These are phyloP conservation scores for Macrophomina pseudophaseolina DNA, from an alignment of 2,329 filamentous ascomycete genomes.

Conservation along the genomic window DNA sequence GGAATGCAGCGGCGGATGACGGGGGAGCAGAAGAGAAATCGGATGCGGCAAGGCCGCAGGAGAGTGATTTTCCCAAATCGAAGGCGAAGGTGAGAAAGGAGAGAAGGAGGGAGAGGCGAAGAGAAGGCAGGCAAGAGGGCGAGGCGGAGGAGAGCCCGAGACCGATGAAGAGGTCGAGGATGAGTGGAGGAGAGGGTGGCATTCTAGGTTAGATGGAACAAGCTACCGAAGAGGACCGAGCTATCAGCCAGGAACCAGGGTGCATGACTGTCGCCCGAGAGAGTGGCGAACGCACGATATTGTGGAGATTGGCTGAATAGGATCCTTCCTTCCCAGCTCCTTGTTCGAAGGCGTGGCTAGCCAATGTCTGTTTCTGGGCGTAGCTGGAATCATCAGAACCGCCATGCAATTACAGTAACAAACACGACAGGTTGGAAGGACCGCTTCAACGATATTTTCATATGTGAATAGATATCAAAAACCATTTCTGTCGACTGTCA, in stretches of 20 bases:
- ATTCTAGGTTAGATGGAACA: neutral
- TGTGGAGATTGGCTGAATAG: too few species aligned
- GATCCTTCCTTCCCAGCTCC: too few species aligned
- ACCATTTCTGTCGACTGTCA: too few species aligned
- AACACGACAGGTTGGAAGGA: too few species aligned
- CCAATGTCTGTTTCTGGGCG: too few species aligned
- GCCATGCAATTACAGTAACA: too few species aligned
- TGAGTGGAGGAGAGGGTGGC: neutral
- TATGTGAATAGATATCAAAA: too few species aligned
- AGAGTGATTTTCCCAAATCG: neutral
- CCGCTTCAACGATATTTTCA: too few species aligned
- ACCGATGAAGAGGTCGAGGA: constrained; percentile 5
- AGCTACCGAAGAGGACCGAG: neutral
- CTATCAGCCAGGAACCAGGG: neutral
- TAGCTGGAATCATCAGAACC: too few species aligned
- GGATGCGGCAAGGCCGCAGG: neutral
- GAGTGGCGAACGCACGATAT: too few species aligned
- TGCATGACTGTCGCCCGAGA: too few species aligned
- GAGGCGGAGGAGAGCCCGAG: constrained; percentile 1
- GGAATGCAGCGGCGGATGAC: neutral
- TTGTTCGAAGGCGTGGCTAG: too few species aligned
- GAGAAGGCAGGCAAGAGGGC: neutral
- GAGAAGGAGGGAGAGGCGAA: neutral
- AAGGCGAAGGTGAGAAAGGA: neutral
- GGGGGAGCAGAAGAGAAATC: neutral